These are phyloP conservation scores for Backusella macrospora DNA, from an alignment of 192 early-diverging fungal genomes.

Conservation along the genomic window DNA sequence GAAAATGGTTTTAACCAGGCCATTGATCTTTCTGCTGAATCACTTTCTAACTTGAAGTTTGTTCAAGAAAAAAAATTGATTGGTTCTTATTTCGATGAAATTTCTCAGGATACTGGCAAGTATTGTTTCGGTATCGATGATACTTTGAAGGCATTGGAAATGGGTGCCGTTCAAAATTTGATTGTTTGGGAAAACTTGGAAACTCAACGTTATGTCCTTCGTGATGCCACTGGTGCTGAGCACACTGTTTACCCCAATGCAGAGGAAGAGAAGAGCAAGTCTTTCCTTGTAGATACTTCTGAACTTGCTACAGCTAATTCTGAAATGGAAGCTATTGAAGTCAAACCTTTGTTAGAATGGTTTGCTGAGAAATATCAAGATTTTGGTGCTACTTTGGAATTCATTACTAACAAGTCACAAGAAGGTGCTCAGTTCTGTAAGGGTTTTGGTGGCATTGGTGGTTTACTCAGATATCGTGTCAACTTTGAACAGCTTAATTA, in stretches of 20 bases:
- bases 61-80: conserved; percentile 99
- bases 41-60: conserved; percentile 96
- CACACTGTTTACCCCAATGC: conserved; percentile 77
- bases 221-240: conserved; percentile 70
- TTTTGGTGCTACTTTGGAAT: conserved; percentile 92
- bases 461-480: conserved; percentile 84
- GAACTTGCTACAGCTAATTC: conserved; percentile 42
- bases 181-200: conserved; percentile 98
- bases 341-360: conserved; percentile 92
- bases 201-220: conserved; percentile 74
- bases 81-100: conserved; percentile 94
- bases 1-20: conserved; percentile 99
- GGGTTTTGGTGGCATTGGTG: conserved; percentile 97
- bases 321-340: conserved; percentile 84
- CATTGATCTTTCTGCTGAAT: conserved; percentile 90
- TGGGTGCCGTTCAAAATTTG: conserved; percentile 98
- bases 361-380: conserved; percentile 98
- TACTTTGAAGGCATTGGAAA: conserved; percentile 93
- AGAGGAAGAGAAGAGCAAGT: conserved; percentile 80
- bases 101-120: conserved; percentile 95
- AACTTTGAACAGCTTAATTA: conserved; percentile 70
- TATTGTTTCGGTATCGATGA: conserved; percentile 96
- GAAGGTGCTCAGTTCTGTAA: conserved; percentile 98
- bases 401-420: conserved; percentile 93
- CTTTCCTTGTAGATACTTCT: conserved; percentile 61